These are phyloP conservation scores for Rhododendron mucronatum DNA, from an alignment of 148 eudicot species.

Conservation along the genomic window DNA sequence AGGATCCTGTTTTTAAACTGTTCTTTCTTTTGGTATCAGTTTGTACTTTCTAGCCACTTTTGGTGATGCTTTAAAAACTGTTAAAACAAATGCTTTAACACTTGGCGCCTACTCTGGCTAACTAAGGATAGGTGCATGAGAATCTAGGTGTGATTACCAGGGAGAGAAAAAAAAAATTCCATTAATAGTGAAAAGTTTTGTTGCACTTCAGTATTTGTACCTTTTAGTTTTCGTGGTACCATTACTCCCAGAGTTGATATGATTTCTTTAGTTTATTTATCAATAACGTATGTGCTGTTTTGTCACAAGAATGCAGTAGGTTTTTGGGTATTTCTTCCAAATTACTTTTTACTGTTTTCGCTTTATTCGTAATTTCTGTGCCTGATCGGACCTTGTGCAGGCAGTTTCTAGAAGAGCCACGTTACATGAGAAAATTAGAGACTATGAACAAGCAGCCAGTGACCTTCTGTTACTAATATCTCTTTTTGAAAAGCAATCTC, in stretches of 20 bases:
- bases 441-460: conserved; percentile 63
- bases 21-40: background rate
- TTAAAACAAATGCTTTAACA: background rate
- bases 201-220: background rate
- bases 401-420: conserved; percentile 86
- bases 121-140: background rate
- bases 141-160: background rate
- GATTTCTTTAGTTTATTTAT: background rate
- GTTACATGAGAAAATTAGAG: conserved; percentile 77
- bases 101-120: background rate
- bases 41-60: background rate
- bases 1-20: background rate
- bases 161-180: background rate
- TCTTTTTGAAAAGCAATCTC: conserved; percentile 55
- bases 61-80: background rate
- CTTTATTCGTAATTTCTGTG: background rate
- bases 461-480: conserved; percentile 61
- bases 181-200: background rate
- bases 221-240: background rate
- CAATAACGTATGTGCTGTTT: background rate
- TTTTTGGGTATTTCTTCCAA: background rate
- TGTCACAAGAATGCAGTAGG: background rate
- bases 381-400: conserved; percentile 30
- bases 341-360: background rate
- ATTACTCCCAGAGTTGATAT: background rate